phyloP scores from a whole-genome alignment of 2,329 filamentous ascomycete genomes.

The Fusarium chuoi region DNA sequence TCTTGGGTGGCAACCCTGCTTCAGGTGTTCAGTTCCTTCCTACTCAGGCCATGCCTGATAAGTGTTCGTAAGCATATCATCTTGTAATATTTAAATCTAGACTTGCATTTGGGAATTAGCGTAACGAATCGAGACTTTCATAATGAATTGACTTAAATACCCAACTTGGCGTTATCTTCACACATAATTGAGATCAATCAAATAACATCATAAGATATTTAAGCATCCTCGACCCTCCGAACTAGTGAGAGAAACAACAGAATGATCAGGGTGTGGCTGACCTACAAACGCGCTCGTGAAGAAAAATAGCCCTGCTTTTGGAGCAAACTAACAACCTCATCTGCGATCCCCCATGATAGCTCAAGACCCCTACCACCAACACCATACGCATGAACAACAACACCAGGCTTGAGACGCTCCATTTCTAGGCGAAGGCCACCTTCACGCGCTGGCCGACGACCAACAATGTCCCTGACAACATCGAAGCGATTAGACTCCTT shows the following conservation, averaged over 20 bases:
- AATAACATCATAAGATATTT: background rate
- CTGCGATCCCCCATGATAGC: constrained; percentile 3
- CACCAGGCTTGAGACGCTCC: background rate
- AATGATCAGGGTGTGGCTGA: rapidly evolving
- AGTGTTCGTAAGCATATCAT: background rate
- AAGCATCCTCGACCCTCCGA: rapidly evolving
- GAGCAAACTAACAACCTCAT: background rate
- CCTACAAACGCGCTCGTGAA: background rate
- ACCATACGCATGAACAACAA: background rate
- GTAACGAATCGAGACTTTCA: background rate
- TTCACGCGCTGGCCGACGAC: background rate
- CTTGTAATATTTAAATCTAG: background rate
- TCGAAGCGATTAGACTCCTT: background rate
- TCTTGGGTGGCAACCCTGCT: constrained; percentile 1
- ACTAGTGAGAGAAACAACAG: rapidly evolving
- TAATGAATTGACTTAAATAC: background rate
- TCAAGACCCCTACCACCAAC: constrained; percentile 5
- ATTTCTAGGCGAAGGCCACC: background rate
- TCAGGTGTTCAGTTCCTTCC: background rate
- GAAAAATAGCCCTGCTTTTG: background rate
- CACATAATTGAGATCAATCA: too few relatives aligned
- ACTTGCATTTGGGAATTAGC: background rate
- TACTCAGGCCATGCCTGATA: background rate
- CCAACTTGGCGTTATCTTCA: background rate
- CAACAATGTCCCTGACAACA: constrained; percentile 3